Base-by-base conservation (phyloP, 2,329 filamentous ascomycete species). In the Penicillium brevicompactum region DNA sequence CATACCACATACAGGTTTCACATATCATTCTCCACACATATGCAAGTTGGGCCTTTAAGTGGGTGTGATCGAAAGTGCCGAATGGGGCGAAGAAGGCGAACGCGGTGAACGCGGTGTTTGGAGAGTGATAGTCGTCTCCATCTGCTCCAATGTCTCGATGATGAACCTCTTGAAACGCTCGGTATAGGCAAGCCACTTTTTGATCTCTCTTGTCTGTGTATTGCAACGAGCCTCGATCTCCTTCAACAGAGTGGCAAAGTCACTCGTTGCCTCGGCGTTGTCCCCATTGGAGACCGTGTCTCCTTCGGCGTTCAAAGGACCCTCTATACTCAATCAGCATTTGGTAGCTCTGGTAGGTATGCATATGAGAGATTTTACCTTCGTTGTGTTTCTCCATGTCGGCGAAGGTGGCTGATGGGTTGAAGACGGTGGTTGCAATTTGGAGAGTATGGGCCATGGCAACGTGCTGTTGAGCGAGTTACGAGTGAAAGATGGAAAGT, bases 201-300 rank as follows among this genome's bases (percentile, higher is more conserved):
- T 37, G 34, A 53, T 48, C 37, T 48, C 50, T 22, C 22, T 16
- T 32, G 50, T 37, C 16, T 52, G 43, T 24, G 4, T n/a, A 3
- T 42, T 38, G 18, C 37, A 42, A 11, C 50, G 50, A 14, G 24
- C 18, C 18, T 44, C 47, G n/a, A 48, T 48, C n/a, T 53, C 50
- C 13, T 48, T 16, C 24, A 53, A 34, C 37, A 48, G 18, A 7
- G 38, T 10, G 24, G 46, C 22, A 14, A 53, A 16, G 27, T 21
- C 37, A 34, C n/a, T 40, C 6, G 44, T 22, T 16, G 41, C 13
- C 2, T 47, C 32, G 13, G 21, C 11, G 13, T 42, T 21, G n/a
- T 7, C 21, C 16, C 37, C 44, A n/a, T 21, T 24, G 3, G 16
- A 30, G 16, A 21, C 3, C 8, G 5, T 16, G 8, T 42, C 27